Percentiles rank a stretch among this genome's conserved stretches.
phyloP scores from a whole-genome alignment of 345 rosid species.

The Trapa bicornis region DNA sequence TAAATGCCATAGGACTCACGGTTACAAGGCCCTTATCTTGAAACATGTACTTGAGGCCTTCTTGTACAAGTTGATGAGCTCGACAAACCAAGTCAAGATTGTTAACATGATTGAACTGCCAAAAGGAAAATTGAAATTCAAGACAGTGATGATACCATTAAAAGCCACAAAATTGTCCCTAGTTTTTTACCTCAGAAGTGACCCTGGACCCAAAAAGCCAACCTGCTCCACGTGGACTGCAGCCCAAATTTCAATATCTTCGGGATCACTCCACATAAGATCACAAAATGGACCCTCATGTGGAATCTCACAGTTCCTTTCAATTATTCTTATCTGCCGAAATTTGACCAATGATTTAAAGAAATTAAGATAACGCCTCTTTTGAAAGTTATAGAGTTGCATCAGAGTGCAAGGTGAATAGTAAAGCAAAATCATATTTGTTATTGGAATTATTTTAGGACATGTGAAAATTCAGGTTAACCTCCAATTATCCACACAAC shows the following conservation, averaged over 20 bases:
- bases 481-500: too few species aligned
- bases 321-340: slow-evolving; percentile 77
- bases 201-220: slow-evolving; percentile 99
- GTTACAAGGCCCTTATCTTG: slow-evolving; percentile 99
- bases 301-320: slow-evolving; percentile 94
- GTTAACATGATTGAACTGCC: slow-evolving; percentile 91
- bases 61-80: slow-evolving; percentile 99
- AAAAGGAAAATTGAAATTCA: slow-evolving; percentile 6
- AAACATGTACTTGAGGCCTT: slow-evolving; percentile 99
- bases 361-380: not conserved
- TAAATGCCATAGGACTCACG: slow-evolving; percentile 23
- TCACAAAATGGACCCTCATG: slow-evolving; percentile 99
- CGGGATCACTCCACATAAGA: slow-evolving; percentile 99
- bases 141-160: not conserved
- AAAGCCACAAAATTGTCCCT: not conserved
- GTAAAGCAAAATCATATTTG: not conserved
- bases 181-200: slow-evolving; percentile 69
- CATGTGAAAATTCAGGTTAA: too few species aligned
- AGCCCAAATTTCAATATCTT: slow-evolving; percentile 99
- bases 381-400: not conserved
- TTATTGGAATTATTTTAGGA: too few species aligned
- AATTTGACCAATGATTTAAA: not conserved
- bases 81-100: slow-evolving; percentile 93
- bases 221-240: slow-evolving; percentile 99
- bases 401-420: not conserved